A percentile compares a stretch with the other conserved stretches of the same genome.
phyloP scores from a whole-genome alignment of 371 early-diverging fungal species.

The Batrachochytrium dendrobatidis region DNA sequence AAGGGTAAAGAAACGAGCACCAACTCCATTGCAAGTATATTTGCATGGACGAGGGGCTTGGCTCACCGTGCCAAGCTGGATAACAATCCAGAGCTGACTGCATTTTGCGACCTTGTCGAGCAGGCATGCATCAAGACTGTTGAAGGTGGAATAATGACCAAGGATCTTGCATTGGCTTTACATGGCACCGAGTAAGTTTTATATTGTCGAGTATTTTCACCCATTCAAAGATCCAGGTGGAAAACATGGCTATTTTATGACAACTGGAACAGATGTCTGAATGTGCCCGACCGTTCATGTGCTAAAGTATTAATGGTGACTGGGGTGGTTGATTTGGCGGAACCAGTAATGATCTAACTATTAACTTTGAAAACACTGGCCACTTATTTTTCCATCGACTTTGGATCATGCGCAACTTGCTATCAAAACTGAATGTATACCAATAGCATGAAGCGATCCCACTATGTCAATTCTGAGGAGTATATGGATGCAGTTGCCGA shows the following conservation, averaged over 20 bases:
- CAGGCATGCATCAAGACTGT: conserved; percentile 84
- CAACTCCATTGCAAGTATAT: conserved; percentile 96
- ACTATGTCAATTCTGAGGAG: conserved; percentile 41
- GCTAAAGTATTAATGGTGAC: too few relatives aligned
- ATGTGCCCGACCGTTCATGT: background rate
- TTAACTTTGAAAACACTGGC: too few relatives aligned
- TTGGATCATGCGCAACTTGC: too few relatives aligned
- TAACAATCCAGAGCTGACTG: conserved; percentile 60
- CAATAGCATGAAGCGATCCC: conserved; percentile 35
- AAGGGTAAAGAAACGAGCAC: conserved; percentile 72
- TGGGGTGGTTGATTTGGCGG: too few relatives aligned
- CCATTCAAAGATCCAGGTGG: too few relatives aligned
- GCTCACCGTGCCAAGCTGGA: conserved; percentile 93
- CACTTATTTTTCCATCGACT: too few relatives aligned
- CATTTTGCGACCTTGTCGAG: conserved; percentile 78
- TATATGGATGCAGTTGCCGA: conserved; percentile 40
- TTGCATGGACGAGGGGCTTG: conserved; percentile 96
- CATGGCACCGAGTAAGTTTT: conserved; percentile 73
- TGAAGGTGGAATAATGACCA: conserved; percentile 87
- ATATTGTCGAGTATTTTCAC: background rate
- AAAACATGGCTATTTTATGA: too few relatives aligned
- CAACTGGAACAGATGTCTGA: background rate
- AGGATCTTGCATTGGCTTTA: conserved; percentile 91
- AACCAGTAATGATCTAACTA: too few relatives aligned
- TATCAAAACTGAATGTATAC: too few relatives aligned